Base-by-base conservation (phyloP, 768 basidiomycete species). In the Hericium erinaceus region DNA sequence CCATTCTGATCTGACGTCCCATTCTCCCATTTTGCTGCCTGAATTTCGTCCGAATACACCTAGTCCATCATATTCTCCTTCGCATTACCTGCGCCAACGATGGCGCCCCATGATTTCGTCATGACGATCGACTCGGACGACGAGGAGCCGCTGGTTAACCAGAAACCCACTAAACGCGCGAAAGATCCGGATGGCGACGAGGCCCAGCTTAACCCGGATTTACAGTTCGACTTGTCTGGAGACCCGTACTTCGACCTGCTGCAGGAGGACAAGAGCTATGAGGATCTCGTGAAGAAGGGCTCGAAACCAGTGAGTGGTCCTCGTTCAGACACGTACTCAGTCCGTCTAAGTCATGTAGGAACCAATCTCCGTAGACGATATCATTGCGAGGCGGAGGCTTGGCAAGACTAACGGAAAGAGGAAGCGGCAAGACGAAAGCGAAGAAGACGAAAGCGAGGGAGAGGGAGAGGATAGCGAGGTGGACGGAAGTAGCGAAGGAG, bases 361-460 rank as follows among this genome's bases (percentile, higher is more conserved):
- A 67, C 85, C 85, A n/a, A 82, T 95, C 55, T 91, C 87, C 48
- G 85, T 98, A 10, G 89, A 95, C 69, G 92, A 95, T 65, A 95
- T 98, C 59, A 95, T 98, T 69, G 84, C 85, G 53, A 80, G 87
- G 57, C 78, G 84, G 65, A 80, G 75, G 66, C 64, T 84, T 57
- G 62, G 69, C 61, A 64, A 61, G 38, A 63, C 66, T 28, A 71
- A 72, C 54, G 69, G 73, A 9, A 89, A 93, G 66, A 81, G 91
- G 56, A 91, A 90, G 73, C 72, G 83, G 53, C 70, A 68, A 3
- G 64, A 64, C 5, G 71, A 68, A 12, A 74, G 74, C 28, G 72
- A 65, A 11, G 68, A 68, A 18, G 69, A 65, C 10, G n/a, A 13
- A 4, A 61, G 64, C 12, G 69, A 66, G 18, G 62, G 61, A 15